Conservation (phyloP, 1,284 basidiomycete species). For the Malassezia globosa region DNA sequence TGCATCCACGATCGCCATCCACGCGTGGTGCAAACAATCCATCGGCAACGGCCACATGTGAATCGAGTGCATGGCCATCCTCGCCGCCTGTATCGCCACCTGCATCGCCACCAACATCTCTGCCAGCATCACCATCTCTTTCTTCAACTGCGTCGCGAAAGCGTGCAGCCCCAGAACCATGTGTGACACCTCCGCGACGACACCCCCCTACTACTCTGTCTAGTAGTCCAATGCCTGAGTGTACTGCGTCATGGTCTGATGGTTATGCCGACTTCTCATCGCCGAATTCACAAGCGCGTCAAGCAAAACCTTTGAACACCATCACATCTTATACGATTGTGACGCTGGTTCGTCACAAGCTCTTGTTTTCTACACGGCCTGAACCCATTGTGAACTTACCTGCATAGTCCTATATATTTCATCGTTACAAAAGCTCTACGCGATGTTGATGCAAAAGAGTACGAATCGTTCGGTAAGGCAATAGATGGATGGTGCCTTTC, state of each 20-base stretch:
- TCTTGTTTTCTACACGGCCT: conserved; percentile 36
- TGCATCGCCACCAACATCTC: not conserved
- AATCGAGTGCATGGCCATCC: too few species aligned
- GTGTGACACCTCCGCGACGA: not conserved
- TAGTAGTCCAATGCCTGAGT: conserved; percentile 20
- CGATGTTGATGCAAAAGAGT: conserved; percentile 26
- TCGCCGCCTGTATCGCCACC: conserved; percentile 1
- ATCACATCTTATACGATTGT: conserved; percentile 27
- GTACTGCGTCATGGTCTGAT: conserved; percentile 11
- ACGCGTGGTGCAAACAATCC: not conserved
- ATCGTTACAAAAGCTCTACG: conserved; percentile 28
- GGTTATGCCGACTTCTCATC: conserved; percentile 16
- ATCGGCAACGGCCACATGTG: not conserved
- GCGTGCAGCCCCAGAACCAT: not conserved
- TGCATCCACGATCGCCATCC: not conserved
- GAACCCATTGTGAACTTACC: conserved; percentile 31
- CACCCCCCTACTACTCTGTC: not conserved
- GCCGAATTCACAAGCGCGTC: not conserved
- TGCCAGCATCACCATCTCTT: not conserved
- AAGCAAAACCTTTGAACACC: not conserved
- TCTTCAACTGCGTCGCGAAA: conserved; percentile 10
- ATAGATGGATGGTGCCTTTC: conserved; percentile 29
- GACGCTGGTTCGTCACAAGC: conserved; percentile 35
- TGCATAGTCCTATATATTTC: not conserved
- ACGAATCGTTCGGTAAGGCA: conserved; percentile 33